phyloP scores from a whole-genome alignment of 164 flowering plant species.

The Vitis cinerea region DNA sequence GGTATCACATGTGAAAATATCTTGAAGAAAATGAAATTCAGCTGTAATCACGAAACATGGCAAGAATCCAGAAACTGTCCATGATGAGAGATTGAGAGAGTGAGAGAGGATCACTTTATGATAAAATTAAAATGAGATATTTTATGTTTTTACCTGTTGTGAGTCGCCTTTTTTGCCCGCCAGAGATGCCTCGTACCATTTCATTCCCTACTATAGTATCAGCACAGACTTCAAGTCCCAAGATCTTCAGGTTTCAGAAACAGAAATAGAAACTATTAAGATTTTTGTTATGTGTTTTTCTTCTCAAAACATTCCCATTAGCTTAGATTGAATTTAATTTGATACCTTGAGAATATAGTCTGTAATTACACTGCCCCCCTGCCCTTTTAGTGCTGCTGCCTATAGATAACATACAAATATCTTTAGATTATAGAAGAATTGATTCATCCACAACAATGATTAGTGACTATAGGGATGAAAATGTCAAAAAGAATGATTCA shows the following conservation, averaged over 20 bases:
- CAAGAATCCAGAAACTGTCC: neutral
- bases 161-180: constrained; percentile 36
- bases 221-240: constrained; percentile 39
- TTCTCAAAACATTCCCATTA: no score
- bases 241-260: constrained; percentile 13
- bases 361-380: constrained; percentile 63
- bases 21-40: neutral
- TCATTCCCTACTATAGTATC: constrained; percentile 37
- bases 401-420: constrained; percentile 10
- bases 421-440: no score
- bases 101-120: neutral
- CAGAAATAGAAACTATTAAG: neutral
- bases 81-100: neutral
- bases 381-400: constrained; percentile 71
- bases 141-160: constrained; percentile 27
- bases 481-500: neutral
- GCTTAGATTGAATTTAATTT: neutral
- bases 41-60: neutral
- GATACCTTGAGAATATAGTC: constrained; percentile 74
- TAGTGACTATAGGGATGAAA: neutral
- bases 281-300: neutral
- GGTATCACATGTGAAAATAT: neutral
- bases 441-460: no score
- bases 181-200: constrained; percentile 39
- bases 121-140: neutral